Base-by-base conservation (phyloP, 192 early-diverging fungal species). In the Obelidium mucronatum region DNA sequence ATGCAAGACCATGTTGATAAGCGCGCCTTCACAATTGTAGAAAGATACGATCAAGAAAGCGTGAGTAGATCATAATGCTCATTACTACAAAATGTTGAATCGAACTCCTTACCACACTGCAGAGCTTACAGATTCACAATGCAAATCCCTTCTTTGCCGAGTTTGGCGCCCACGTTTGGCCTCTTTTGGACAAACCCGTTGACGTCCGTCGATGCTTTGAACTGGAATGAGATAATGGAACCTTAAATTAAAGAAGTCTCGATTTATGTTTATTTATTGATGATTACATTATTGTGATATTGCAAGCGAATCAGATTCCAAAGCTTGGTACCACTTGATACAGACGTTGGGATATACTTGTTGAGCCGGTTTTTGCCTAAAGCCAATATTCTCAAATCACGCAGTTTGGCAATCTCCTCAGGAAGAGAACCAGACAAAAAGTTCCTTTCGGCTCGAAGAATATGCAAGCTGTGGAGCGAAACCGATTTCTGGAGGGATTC, bases 1-100 rank as follows among this genome's bases (percentile, higher is more conserved):
- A 75, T 75, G 73, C 73, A 75, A 33, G 73, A 65, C 59, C 36
- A 40, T 31, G 19, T 31, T 6, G 73, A 75, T 31, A 40, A 40
- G 36, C 73, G 73, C 60, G 59, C 73, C n/a, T 75, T 75, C 42
- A 75, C 73, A 31, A 75, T 75, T 61, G 73, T 75, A 4, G 73
- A 75, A 59, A 26, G 73, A n/a, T 75, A 75, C 73, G 60, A 75
- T 5, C 61, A 67, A 26, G 73, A 62, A 39, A 40, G 35, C 17
- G 70, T 73, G 26, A 37, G 70, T 58, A n/a, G n/a, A n/a, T n/a
- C n/a, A 51, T 67, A 1, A 1, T 60, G n/a, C 1, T 19, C 30
- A 2, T 17, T 17, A 53, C 17, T 62, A 62, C n/a, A n/a, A n/a
- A n/a, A n/a, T n/a, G n/a, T n/a, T n/a, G n/a, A n/a, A n/a, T n/a